Percentiles rank a stretch among this genome's conserved stretches.
Evolutionary conservation across 1,284 basidiomycete genomes (phyloP).

Genomic region (Fomitopsis schrenkii): DNA sequence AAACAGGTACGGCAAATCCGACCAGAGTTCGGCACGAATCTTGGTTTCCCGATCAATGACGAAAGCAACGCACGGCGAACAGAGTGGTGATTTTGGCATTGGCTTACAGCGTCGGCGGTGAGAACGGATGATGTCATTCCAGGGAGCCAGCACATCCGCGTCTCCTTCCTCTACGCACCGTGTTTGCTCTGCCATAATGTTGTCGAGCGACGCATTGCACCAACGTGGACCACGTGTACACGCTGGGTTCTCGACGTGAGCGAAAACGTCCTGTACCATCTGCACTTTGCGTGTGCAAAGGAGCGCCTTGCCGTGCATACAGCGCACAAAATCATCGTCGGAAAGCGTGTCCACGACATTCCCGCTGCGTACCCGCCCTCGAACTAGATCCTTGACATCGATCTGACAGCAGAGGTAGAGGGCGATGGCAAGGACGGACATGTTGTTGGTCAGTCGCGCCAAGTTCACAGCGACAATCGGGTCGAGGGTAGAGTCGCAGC

Average conservation of each 20-base stretch:
- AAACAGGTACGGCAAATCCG: neutral
- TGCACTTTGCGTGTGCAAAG: neutral
- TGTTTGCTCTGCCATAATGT: too few relatives aligned
- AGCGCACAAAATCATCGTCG: neutral
- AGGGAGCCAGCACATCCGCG: too few relatives aligned
- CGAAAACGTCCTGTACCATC: neutral
- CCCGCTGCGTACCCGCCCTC: neutral
- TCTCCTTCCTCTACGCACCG: too few relatives aligned
- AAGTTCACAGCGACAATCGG: neutral
- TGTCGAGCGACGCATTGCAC: too few relatives aligned
- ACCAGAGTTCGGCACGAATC: neutral
- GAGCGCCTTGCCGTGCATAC: neutral
- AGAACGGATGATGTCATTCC: too few relatives aligned
- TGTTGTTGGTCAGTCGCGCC: neutral
- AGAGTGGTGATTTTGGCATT: too few relatives aligned
- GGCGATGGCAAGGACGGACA: neutral
- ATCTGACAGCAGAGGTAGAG: neutral
- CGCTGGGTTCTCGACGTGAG: neutral
- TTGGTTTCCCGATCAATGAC: neutral
- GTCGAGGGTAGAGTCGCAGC: neutral
- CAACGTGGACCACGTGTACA: neutral
- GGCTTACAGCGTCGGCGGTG: too few relatives aligned
- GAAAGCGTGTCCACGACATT: too few relatives aligned
- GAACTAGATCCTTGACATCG: neutral
- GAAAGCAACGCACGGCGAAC: too few relatives aligned